These are phyloP conservation scores for Penicillium diatomitis DNA, from an alignment of 495 filamentous ascomycete genomes.

Conservation along the genomic window DNA sequence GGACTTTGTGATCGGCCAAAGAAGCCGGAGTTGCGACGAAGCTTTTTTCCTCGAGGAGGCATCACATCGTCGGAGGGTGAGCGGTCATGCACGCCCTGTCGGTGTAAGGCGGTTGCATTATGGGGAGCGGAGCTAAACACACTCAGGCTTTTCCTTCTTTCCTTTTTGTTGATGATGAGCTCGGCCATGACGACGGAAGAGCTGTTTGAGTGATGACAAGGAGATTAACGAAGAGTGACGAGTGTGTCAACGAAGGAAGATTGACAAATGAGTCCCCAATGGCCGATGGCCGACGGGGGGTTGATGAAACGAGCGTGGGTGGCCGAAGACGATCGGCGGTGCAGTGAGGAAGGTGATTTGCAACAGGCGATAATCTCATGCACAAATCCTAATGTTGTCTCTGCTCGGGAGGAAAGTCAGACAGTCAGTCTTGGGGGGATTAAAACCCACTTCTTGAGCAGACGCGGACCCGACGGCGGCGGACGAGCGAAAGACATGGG, in stretches of 20 bases:
- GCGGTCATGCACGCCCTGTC: conserved; percentile 22
- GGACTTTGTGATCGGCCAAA: conserved; percentile 27
- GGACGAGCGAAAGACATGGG: background rate
- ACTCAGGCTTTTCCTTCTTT: conserved; percentile 39
- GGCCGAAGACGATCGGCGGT: conserved; percentile 2
- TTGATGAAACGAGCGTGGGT: background rate
- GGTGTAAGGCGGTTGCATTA: conserved; percentile 10
- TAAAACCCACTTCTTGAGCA: too few relatives aligned
- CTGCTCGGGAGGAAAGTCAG: conserved; percentile 8
- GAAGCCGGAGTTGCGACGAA: conserved; percentile 38
- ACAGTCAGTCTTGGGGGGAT: conserved; percentile 5
- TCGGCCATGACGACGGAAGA: conserved; percentile 28
- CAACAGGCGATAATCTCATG: conserved; percentile 17
- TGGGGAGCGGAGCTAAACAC: conserved; percentile 28
- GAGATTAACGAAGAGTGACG: background rate
- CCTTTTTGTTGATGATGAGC: conserved; percentile 22
- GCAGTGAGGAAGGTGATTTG: background rate
- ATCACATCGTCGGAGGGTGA: conserved; percentile 29
- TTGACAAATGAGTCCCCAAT: background rate
- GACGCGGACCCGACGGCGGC: too few relatives aligned
- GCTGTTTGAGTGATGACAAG: background rate
- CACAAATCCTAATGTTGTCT: conserved; percentile 26
- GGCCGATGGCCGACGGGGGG: background rate
- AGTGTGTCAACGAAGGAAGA: background rate
- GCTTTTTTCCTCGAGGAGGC: conserved; percentile 26